Evolutionary conservation across 2,329 filamentous ascomycete species (phyloP).

Genomic region (Alternaria rosae): DNA sequence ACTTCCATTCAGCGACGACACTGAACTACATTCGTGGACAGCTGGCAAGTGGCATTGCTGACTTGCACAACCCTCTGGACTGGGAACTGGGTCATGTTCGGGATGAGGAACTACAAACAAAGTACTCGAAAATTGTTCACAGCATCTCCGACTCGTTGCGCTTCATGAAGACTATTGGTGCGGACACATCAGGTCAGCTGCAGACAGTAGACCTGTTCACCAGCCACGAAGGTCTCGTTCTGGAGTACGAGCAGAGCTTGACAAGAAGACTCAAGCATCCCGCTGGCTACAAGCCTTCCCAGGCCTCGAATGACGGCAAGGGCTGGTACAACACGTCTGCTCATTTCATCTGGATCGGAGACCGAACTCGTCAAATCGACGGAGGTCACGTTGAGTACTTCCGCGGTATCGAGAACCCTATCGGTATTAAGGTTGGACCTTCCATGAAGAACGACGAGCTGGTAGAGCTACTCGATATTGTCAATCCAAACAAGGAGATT

Average conservation of each 20-base stretch:
- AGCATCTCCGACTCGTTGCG: slow-evolving; percentile 90
- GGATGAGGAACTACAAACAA: slow-evolving; percentile 80
- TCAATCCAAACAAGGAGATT: slow-evolving; percentile 82
- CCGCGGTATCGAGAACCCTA: slow-evolving; percentile 92
- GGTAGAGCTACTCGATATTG: slow-evolving; percentile 77
- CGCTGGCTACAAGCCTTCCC: slow-evolving; percentile 49
- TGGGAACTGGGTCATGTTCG: slow-evolving; percentile 94
- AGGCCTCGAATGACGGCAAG: slow-evolving; percentile 52
- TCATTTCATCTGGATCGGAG: slow-evolving; percentile 98
- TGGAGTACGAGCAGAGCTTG: slow-evolving; percentile 92
- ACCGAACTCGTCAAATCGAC: slow-evolving; percentile 91
- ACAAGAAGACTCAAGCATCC: slow-evolving; percentile 78
- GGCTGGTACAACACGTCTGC: slow-evolving; percentile 93
- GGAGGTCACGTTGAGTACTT: slow-evolving; percentile 98
- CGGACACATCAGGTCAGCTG: slow-evolving; percentile 81
- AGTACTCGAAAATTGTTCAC: slow-evolving; percentile 83
- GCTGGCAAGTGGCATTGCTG: slow-evolving; percentile 86
- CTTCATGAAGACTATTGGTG: slow-evolving; percentile 94
- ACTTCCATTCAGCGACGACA: slow-evolving; percentile 94
- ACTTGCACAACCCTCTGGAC: slow-evolving; percentile 90
- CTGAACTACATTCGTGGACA: slow-evolving; percentile 91
- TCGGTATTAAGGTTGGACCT: slow-evolving; percentile 95
- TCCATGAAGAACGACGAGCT: slow-evolving; percentile 80
- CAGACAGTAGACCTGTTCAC: slow-evolving; percentile 95
- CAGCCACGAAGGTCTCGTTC: slow-evolving; percentile 89